These are phyloP conservation scores for Dryadomyces quercivorus DNA, from an alignment of 2,329 filamentous ascomycete genomes.

Conservation along the genomic window DNA sequence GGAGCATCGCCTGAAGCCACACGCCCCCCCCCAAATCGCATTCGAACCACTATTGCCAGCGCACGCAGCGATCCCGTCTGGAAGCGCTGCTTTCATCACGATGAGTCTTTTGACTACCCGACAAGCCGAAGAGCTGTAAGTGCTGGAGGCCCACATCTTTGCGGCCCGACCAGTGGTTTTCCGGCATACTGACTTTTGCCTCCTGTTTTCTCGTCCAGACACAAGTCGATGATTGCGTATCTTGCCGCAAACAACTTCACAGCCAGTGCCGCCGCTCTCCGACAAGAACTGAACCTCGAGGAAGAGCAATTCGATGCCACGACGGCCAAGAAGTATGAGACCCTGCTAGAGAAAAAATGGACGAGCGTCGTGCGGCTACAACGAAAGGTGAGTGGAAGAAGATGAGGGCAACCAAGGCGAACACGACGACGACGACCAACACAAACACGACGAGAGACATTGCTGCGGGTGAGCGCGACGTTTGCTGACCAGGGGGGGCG, in stretches of 20 bases:
- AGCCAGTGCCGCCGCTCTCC: constrained; percentile 56
- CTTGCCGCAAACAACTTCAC: constrained; percentile 61
- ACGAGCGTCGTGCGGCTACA: constrained; percentile 88
- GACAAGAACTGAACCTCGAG: constrained; percentile 64
- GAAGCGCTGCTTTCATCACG: constrained; percentile 12
- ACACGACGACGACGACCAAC: too few species aligned
- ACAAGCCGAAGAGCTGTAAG: constrained; percentile 83
- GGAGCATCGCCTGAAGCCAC: neutral
- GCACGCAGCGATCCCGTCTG: constrained; percentile 2
- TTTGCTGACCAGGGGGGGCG: neutral
- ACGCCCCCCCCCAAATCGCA: neutral
- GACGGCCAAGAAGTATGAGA: constrained; percentile 89
- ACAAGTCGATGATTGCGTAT: constrained; percentile 91
- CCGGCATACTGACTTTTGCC: neutral
- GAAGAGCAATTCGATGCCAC: constrained; percentile 56
- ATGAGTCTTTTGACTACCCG: constrained; percentile 67
- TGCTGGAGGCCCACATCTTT: constrained; percentile 12
- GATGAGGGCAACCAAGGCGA: too few species aligned
- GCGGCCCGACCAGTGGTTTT: neutral
- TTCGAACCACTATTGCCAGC: neutral
- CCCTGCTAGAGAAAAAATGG: constrained; percentile 95
- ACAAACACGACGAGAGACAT: neutral
- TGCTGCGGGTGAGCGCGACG: neutral
- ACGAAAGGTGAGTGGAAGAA: constrained; percentile 59
- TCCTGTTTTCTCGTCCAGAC: constrained; percentile 35